A percentile compares a stretch with the other conserved stretches of the same genome.
These are phyloP conservation scores for Sporothrix euskadiensis DNA, from an alignment of 2,329 filamentous ascomycete species.

Conservation along the genomic window DNA sequence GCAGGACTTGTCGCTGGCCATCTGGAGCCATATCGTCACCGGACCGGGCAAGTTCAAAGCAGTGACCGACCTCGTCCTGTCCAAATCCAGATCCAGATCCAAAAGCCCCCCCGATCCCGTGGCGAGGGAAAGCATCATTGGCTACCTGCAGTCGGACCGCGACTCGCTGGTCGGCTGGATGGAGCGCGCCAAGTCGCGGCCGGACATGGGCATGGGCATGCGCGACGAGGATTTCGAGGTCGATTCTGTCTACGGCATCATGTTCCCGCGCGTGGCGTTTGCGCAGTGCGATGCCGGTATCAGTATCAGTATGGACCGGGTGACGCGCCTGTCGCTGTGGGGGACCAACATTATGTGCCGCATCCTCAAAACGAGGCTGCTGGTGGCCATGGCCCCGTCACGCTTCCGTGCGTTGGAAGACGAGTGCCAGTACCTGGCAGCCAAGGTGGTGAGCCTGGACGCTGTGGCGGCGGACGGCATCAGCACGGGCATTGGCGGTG, in stretches of 20 bases:
- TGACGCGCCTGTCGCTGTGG: conserved; percentile 13
- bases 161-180: conserved; percentile 5
- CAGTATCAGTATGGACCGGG: background rate
- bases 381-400: conserved; percentile 5
- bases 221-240: background rate
- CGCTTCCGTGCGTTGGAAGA: background rate
- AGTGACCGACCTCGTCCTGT: background rate
- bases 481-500: background rate
- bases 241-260: background rate
- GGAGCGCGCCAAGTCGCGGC: background rate
- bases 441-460: background rate
- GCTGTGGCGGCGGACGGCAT: background rate
- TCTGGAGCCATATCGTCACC: conserved; percentile 8
- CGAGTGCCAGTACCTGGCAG: conserved; percentile 10
- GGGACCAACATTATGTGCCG: conserved; percentile 18
- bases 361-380: conserved; percentile 11
- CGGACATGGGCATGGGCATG: background rate
- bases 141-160: background rate
- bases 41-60: conserved; percentile 7
- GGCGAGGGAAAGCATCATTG: background rate
- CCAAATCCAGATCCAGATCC: no score
- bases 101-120: background rate
- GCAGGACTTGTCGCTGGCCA: background rate
- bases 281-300: background rate
- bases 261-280: background rate